A percentile compares a stretch with the other conserved stretches of the same genome.
These are phyloP conservation scores for Tardiomyces digboiensis DNA, from an alignment of 1,139 yeast genomes.

Conservation along the genomic window DNA sequence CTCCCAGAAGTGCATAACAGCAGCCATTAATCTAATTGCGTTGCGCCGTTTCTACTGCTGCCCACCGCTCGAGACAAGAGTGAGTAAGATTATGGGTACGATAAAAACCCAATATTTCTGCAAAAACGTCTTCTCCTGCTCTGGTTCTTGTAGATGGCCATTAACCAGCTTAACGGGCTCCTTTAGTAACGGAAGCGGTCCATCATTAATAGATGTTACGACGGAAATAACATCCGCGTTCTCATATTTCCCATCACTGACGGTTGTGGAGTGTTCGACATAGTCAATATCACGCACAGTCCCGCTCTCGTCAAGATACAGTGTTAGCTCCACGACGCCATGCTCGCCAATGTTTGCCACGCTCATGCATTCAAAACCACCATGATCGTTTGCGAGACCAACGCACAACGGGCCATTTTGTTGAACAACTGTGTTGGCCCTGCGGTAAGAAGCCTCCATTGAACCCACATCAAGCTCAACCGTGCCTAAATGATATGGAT, in stretches of 20 bases:
- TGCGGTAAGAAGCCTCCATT: not conserved
- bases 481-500: no score
- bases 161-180: conserved; percentile 21
- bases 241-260: conserved; percentile 1
- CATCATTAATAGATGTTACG: conserved; percentile 2
- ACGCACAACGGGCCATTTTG: conserved; percentile 5
- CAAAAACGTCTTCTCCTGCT: conserved; percentile 22
- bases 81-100: conserved; percentile 22
- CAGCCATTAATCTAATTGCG: no score
- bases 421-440: no score
- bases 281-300: not conserved
- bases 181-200: conserved; percentile 18
- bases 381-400: conserved; percentile 1
- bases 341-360: not conserved
- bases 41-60: not conserved
- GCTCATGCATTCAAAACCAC: not conserved
- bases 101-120: conserved; percentile 31
- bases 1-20: no score
- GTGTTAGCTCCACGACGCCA: conserved; percentile 6
- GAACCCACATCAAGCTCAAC: not conserved
- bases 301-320: conserved; percentile 1
- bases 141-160: conserved; percentile 18
- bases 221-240: not conserved
- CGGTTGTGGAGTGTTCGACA: not conserved
- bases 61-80: conserved; percentile 5